Percentiles rank a stretch among this genome's conserved stretches.
Evolutionary conservation across 495 filamentous ascomycete genomes (phyloP).

Genomic region (Penicillium psychrofluorescens): DNA sequence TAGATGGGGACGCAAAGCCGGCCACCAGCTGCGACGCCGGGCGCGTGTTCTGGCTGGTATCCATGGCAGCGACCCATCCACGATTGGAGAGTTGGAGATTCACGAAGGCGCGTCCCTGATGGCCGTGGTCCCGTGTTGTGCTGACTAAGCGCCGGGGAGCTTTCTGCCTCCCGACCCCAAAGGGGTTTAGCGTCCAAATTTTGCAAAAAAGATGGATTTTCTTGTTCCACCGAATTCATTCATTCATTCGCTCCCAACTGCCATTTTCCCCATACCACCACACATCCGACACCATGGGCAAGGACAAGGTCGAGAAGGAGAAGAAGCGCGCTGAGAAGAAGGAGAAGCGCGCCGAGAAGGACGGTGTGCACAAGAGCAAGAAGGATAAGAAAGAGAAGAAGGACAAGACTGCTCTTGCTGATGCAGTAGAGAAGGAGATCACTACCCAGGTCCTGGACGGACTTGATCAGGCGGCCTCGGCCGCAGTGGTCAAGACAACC

Average conservation of each 20-base stretch:
- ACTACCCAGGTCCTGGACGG: conserved; percentile 44
- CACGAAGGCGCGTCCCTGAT: too few species aligned
- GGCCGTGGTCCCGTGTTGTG: too few species aligned
- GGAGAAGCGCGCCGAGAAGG: conserved; percentile 68
- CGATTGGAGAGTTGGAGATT: neutral
- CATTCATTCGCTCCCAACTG: conserved; percentile 4
- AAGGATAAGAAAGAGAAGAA: conserved; percentile 66
- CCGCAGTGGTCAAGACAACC: conserved; percentile 24
- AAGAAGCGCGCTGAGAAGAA: conserved; percentile 74
- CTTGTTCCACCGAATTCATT: neutral
- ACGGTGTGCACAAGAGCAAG: conserved; percentile 64
- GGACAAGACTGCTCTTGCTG: conserved; percentile 51
- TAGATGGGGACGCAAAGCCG: conserved; percentile 24
- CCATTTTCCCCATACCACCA: conserved; percentile 4
- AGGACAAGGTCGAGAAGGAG: conserved; percentile 55
- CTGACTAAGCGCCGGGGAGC: conserved; percentile 14
- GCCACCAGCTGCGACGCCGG: conserved; percentile 26
- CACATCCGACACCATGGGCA: conserved; percentile 38
- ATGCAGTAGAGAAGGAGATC: conserved; percentile 58
- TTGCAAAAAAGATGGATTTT: conserved; percentile 31
- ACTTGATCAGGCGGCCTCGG: conserved; percentile 39
- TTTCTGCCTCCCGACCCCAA: too few species aligned
- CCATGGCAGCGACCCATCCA: conserved; percentile 19
- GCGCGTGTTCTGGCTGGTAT: conserved; percentile 21
- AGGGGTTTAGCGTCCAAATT: conserved; percentile 30